phyloP scores from a whole-genome alignment of 352 stramenopile genomes.

The Blastocystis sp. region DNA sequence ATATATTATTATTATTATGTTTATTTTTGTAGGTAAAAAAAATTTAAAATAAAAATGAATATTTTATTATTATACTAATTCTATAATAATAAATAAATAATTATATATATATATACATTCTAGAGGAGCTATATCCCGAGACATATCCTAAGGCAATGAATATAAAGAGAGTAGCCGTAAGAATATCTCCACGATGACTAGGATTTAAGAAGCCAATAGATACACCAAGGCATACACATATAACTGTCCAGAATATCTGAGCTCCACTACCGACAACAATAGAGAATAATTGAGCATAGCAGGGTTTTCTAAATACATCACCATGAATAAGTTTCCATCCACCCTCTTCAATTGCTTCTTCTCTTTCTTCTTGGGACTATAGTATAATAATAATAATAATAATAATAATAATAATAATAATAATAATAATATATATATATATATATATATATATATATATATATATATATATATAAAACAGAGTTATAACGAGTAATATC shows the following conservation, averaged over 20 bases:
- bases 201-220: constrained; percentile 74
- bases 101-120: constrained; percentile 57
- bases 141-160: constrained; percentile 84
- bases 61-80: too few species aligned
- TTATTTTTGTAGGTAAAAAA: too few species aligned
- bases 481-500: constrained; percentile 88
- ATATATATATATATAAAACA: constrained; percentile 43
- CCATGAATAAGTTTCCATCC: constrained; percentile 86
- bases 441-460: background rate
- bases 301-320: constrained; percentile 89
- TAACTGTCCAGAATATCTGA: constrained; percentile 19
- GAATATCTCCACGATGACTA: constrained; percentile 77
- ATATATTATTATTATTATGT: too few species aligned
- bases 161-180: constrained; percentile 82
- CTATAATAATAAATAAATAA: constrained; percentile 24
- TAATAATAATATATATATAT: constrained; percentile 1
- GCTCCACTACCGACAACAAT: constrained; percentile 2
- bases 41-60: too few species aligned
- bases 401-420: constrained; percentile 3
- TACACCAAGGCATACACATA: constrained; percentile 66
- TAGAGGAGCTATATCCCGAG: constrained; percentile 76
- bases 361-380: constrained; percentile 59
- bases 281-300: constrained; percentile 41
- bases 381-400: constrained; percentile 3
- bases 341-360: constrained; percentile 67